Base-by-base conservation (phyloP, 768 basidiomycete genomes). In the Leccinum obscurum region DNA sequence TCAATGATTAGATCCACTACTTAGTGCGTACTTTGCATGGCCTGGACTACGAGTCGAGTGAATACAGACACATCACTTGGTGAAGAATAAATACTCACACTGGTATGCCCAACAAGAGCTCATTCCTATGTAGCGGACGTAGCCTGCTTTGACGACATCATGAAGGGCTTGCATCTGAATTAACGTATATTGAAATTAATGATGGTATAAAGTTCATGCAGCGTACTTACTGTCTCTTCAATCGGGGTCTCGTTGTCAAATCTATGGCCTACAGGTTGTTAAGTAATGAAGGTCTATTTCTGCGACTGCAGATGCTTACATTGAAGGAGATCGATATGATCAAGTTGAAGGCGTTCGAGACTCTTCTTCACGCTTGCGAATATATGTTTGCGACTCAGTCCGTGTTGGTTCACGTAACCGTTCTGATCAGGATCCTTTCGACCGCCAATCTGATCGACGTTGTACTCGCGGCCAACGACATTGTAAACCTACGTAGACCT, bases 311-410 rank as follows among this genome's bases (percentile, higher is more conserved):
- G 8, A 37, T 14, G 49, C 75, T 51, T 59, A 77, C 81, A 81
- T 68, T 82, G 85, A 30, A 86, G 74, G 3, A 87, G 64, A 65
- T 88, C 87, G 56, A 88, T 79, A 58, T 86, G 83, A 55, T 86
- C 84, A 54, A 73, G 68, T 57, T 78, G 76, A 28, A 81, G 75
- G 28, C 80, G 75, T 35, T 75, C 70, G 52, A 81, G 62, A 54
- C 77, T 78, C 55, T 74, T 68, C 64, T 80, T 77, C 13, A 82
- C 80, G 13, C 81, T 74, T 39, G 83, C 85, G 63, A 88, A 87
- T 68, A 88, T 86, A 67, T 83, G 81, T 77, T 81, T 84, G 61
- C 83, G 76, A 55, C 74, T 77, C 24, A 81, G 62, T 2, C 82
- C 83, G 32, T 72, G 64, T 60, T 81, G 77, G 61, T 84, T 85